phyloP scores from a whole-genome alignment of 495 filamentous ascomycete species.

The Xylaria sp. region DNA sequence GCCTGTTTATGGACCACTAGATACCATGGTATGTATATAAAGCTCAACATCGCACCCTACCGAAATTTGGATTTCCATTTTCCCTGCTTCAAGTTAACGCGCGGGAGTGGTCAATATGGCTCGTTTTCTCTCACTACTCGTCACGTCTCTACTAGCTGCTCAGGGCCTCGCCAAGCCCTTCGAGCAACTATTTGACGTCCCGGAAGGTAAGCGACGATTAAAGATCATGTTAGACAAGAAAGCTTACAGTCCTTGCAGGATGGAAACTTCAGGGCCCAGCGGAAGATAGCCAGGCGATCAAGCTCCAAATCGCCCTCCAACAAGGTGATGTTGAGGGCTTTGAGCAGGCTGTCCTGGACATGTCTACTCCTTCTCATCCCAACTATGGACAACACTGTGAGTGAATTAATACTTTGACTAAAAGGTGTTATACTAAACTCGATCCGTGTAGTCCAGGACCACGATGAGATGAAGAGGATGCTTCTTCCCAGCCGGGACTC shows the following conservation, averaged over 20 bases:
- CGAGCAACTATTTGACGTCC: conserved; percentile 22
- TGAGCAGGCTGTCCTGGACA: conserved; percentile 62
- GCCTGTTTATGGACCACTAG: conserved; percentile 8
- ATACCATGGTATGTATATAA: conserved; percentile 19
- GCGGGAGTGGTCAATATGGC: conserved; percentile 25
- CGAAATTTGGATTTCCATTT: neutral
- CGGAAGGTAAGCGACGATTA: conserved; percentile 21
- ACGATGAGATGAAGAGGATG: conserved; percentile 53
- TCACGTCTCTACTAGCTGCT: conserved; percentile 27
- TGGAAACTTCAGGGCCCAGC: conserved; percentile 32
- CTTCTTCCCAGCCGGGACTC: conserved; percentile 51
- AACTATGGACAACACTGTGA: conserved; percentile 64
- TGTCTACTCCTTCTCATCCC: conserved; percentile 64
- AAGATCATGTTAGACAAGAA: neutral
- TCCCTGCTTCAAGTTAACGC: neutral
- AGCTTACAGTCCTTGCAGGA: conserved; percentile 25
- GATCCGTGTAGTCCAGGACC: conserved; percentile 49
- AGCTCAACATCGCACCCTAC: conserved; percentile 1
- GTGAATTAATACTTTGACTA: neutral
- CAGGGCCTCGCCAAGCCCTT: conserved; percentile 32
- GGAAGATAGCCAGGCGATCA: conserved; percentile 28
- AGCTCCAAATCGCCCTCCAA: conserved; percentile 57
- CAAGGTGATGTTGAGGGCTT: conserved; percentile 59
- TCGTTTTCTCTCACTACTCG: conserved; percentile 27
- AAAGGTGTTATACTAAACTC: neutral